Percentiles rank a stretch among this genome's conserved stretches.
Evolutionary conservation across 2,329 filamentous ascomycete genomes (phyloP).

Genomic region (Pyrenophora teres): DNA sequence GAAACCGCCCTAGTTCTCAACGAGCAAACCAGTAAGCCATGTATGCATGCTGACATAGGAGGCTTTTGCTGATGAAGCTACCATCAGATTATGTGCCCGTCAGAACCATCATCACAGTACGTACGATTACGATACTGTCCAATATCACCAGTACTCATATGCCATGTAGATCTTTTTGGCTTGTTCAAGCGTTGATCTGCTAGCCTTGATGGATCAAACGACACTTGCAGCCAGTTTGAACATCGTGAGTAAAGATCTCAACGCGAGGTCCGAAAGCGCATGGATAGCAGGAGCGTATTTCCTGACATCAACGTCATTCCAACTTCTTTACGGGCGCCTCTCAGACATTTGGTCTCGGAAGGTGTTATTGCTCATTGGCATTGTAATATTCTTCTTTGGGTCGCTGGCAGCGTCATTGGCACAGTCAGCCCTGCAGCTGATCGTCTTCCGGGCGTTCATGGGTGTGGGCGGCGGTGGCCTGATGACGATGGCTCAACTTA

Average conservation of each 20-base stretch:
- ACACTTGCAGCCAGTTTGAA: slow-evolving; percentile 29
- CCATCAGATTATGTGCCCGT: slow-evolving; percentile 23
- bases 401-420: slow-evolving; percentile 62
- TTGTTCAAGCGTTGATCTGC: slow-evolving; percentile 28
- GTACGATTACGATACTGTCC: not conserved
- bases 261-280: slow-evolving; percentile 55
- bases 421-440: slow-evolving; percentile 58
- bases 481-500: slow-evolving; percentile 48
- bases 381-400: slow-evolving; percentile 55
- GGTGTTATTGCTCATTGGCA: slow-evolving; percentile 55
- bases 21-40: slow-evolving; percentile 23
- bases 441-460: slow-evolving; percentile 63
- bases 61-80: not conserved
- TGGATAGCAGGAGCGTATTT: slow-evolving; percentile 62
- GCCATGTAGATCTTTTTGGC: slow-evolving; percentile 24
- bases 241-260: slow-evolving; percentile 35
- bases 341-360: slow-evolving; percentile 63
- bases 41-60: not conserved
- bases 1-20: slow-evolving; percentile 18
- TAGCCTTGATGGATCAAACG: slow-evolving; percentile 30
- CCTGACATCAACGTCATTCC: slow-evolving; percentile 66
- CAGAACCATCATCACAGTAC: slow-evolving; percentile 26
- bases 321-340: slow-evolving; percentile 66
- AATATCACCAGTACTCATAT: slow-evolving; percentile 2
- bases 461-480: slow-evolving; percentile 68